phyloP scores from a whole-genome alignment of 768 basidiomycete genomes.

The Zangia roseola region DNA sequence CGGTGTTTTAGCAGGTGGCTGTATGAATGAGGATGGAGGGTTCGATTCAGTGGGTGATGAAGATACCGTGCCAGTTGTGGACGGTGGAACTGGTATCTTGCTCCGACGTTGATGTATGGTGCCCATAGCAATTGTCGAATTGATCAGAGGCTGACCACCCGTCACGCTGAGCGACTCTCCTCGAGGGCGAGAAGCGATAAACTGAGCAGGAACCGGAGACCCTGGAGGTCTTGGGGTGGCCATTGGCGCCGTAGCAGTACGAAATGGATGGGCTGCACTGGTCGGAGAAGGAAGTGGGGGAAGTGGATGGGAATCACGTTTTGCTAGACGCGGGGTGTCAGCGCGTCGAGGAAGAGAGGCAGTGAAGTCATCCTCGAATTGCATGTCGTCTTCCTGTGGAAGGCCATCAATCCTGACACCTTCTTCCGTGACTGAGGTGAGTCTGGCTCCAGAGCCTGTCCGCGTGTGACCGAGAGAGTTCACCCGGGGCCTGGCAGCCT shows the following conservation, averaged over 20 bases:
- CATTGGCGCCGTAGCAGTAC: constrained; percentile 22
- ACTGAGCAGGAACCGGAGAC: constrained; percentile 44
- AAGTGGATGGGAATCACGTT: constrained; percentile 60
- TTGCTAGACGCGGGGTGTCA: constrained; percentile 43
- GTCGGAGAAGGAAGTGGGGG: constrained; percentile 62
- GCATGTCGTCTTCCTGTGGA: constrained; percentile 23
- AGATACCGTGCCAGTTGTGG: constrained; percentile 22
- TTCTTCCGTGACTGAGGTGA: constrained; percentile 67
- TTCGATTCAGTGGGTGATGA: constrained; percentile 40
- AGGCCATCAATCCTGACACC: constrained; percentile 38
- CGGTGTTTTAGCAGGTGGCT: constrained; percentile 27
- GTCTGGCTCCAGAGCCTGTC: constrained; percentile 53
- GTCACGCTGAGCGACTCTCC: constrained; percentile 46
- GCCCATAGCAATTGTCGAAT: constrained; percentile 56
- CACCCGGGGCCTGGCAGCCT: constrained; percentile 43
- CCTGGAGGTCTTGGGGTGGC: constrained; percentile 41
- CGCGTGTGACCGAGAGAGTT: constrained; percentile 53
- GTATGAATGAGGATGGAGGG: constrained; percentile 35
- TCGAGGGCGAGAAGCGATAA: constrained; percentile 50
- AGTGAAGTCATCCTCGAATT: constrained; percentile 32
- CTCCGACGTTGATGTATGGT: constrained; percentile 67
- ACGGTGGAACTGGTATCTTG: constrained; percentile 63
- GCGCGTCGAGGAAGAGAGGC: constrained; percentile 32
- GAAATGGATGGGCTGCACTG: constrained; percentile 27
- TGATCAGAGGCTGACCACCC: constrained; percentile 48